These are phyloP conservation scores for Adansonia rubrostipa DNA, from an alignment of 441 rosid genomes.

Conservation along the genomic window DNA sequence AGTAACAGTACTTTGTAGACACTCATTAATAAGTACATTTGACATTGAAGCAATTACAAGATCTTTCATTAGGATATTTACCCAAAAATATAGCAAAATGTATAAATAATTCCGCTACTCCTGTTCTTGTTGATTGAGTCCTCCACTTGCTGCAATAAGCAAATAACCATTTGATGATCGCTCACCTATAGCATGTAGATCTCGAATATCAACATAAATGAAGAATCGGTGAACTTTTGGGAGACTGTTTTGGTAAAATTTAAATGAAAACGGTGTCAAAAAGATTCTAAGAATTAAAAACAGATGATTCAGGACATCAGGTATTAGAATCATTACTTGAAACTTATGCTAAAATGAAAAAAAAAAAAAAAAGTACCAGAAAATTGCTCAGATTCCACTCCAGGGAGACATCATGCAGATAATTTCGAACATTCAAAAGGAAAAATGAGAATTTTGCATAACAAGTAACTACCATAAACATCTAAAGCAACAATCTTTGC, in stretches of 20 bases:
- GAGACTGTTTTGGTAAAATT: background rate
- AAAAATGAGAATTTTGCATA: background rate
- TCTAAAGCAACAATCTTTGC: conserved; percentile 6
- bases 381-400: background rate
- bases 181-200: conserved; percentile 69
- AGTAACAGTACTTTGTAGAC: background rate
- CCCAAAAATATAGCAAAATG: conserved; percentile 18
- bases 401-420: background rate
- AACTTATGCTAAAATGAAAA: background rate
- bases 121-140: conserved; percentile 97
- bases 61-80: conserved; percentile 24
- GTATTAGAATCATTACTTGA: background rate
- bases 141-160: conserved; percentile 97
- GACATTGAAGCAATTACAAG: conserved; percentile 14
- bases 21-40: background rate
- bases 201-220: conserved; percentile 18
- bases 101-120: conserved; percentile 59
- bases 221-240: background rate
- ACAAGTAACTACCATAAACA: background rate
- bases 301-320: conserved; percentile 7
- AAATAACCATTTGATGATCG: conserved; percentile 82
- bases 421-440: conserved; percentile 2
- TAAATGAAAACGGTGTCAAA: background rate
- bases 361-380: background rate
- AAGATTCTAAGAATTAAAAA: background rate